These are phyloP conservation scores for Podospora pseudocomata DNA, from an alignment of 495 filamentous ascomycete genomes.

Conservation along the genomic window DNA sequence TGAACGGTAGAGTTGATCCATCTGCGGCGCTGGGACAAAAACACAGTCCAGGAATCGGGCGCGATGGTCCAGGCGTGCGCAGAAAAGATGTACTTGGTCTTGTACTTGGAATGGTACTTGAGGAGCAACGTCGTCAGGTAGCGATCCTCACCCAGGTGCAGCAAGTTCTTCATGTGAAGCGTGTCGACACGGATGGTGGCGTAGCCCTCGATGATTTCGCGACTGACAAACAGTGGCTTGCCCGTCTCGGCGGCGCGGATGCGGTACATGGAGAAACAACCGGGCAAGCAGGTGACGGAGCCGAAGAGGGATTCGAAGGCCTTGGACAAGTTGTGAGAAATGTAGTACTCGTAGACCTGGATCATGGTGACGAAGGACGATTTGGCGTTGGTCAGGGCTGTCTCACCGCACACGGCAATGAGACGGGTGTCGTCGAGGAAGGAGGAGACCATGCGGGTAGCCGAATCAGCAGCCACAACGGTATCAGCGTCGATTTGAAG, in stretches of 20 bases:
- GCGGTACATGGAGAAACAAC: slow-evolving; percentile 98
- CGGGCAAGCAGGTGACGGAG: slow-evolving; percentile 93
- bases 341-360: slow-evolving; percentile 99
- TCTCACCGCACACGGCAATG: slow-evolving; percentile 93
- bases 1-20: slow-evolving; percentile 99
- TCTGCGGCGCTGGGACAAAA: slow-evolving; percentile 94
- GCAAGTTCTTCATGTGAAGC: slow-evolving; percentile 96
- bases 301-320: slow-evolving; percentile 99
- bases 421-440: slow-evolving; percentile 89
- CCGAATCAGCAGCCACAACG: slow-evolving; percentile 84
- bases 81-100: slow-evolving; percentile 93
- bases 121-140: slow-evolving; percentile 93
- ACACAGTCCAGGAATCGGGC: slow-evolving; percentile 87
- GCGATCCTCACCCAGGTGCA: slow-evolving; percentile 93
- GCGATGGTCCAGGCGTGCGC: slow-evolving; percentile 96
- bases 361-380: slow-evolving; percentile 95
- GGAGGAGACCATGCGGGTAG: slow-evolving; percentile 85
- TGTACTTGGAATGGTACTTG: slow-evolving; percentile 88
- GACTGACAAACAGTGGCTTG: slow-evolving; percentile 93
- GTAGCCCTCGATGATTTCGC: slow-evolving; percentile 82
- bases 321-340: slow-evolving; percentile 95
- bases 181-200: slow-evolving; percentile 93
- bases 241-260: slow-evolving; percentile 89
- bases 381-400: slow-evolving; percentile 87
- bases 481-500: slow-evolving; percentile 98